Evolutionary conservation across 2,329 filamentous ascomycete genomes (phyloP).

Genomic region (Harringtonia lauricola): DNA sequence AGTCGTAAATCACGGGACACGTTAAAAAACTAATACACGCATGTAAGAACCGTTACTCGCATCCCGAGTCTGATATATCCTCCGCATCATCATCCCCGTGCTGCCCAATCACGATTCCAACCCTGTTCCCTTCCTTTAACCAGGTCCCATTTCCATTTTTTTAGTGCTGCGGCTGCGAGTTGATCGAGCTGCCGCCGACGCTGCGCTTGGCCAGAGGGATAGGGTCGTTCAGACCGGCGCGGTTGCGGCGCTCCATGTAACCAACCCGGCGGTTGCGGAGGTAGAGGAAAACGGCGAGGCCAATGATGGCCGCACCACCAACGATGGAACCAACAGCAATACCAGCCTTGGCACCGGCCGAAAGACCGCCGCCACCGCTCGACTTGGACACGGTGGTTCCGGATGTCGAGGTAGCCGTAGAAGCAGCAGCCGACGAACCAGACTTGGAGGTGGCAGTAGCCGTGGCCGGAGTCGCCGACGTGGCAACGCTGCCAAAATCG

Average conservation of each 20-base stretch:
- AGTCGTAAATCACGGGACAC: too few relatives aligned
- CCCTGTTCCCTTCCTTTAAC: too few relatives aligned
- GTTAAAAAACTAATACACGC: too few relatives aligned
- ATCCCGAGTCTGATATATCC: too few relatives aligned
- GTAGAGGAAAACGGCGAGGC: neutral
- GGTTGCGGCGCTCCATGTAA: constrained; percentile 7
- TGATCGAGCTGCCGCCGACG: constrained; percentile 4
- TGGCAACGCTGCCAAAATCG: constrained; percentile 2
- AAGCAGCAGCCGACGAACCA: neutral
- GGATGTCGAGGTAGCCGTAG: neutral
- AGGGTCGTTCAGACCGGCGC: constrained; percentile 3
- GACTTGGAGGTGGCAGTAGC: neutral
- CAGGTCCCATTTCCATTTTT: too few relatives aligned
- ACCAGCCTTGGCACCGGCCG: constrained; percentile 23
- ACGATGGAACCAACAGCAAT: constrained; percentile 24
- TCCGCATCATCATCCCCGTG: too few relatives aligned
- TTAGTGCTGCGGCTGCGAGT: neutral
- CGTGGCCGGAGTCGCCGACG: neutral
- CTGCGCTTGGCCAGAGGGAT: constrained; percentile 9
- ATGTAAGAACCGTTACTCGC: too few relatives aligned
- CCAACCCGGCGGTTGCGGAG: constrained; percentile 4
- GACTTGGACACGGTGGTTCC: neutral
- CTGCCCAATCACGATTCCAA: too few relatives aligned
- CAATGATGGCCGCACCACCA: constrained; percentile 9
- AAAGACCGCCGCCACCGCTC: constrained; percentile 16